Base-by-base conservation (phyloP, 2,329 filamentous ascomycete species). In the Emmonsia crescens region DNA sequence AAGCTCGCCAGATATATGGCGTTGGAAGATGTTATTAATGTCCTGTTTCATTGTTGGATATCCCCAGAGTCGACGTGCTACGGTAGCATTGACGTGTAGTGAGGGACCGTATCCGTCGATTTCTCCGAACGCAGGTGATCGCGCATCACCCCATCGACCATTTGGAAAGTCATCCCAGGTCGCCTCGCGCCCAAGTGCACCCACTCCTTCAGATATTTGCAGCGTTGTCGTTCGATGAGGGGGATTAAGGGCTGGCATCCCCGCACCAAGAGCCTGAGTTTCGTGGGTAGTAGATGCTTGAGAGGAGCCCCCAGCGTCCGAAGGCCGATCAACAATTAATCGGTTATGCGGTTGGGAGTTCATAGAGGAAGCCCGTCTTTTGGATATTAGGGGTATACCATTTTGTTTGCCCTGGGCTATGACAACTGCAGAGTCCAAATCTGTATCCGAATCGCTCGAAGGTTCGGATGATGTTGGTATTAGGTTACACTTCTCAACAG, bases 91-190 rank as follows among this genome's bases (percentile, higher is more conserved):
- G 72, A 96, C 90, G 77, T 96, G 94, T 46, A 99, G 80, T 61
- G 88, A 94, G n/a, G 95, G 91, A 12, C 94, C 94, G 72, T 97
- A 97, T n/a, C 93, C 93, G 71, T 97, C 92, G 63, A 96, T 96
- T 74, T 96, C 91, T 69, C 93, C 93, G 72, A 96, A 97, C 0
- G 93, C 93, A 0, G 91, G 91, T 2, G 91, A 96, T 59, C 93
- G 85, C 4, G 92, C 89, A 70, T 96, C 93, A 72, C 93, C 93
- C 86, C 93, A 97, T 61, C 93, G 85, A 33, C 93, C 94, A 78
- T 97, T 97, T 65, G 93, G 93, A 74, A 91, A 99, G 69, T 99
- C 94, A 70, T 99, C 94, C 94, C 94, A 99, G 0, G 94, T 99
- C 40, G 94, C 94, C 79, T 97, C 93, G 57, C 94, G 84, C 12